Evolutionary conservation across 371 early-diverging fungal genomes (phyloP).

Genomic region (Rhizopus microsporus): DNA sequence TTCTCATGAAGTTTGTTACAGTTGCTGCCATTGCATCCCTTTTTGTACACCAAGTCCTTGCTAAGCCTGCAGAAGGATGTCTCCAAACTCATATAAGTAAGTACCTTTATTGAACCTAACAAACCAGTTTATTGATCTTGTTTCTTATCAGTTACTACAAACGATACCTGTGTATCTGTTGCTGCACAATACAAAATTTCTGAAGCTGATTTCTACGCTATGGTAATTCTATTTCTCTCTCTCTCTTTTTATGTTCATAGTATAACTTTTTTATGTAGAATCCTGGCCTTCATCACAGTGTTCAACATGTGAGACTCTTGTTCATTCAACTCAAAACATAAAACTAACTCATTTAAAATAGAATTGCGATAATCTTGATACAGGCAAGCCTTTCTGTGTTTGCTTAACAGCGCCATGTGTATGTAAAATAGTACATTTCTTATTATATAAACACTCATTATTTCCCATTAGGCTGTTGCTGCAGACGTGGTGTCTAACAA

Average conservation of each 20-base stretch:
- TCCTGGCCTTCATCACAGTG: slow-evolving; percentile 36
- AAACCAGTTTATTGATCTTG: background rate
- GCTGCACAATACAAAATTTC: slow-evolving; percentile 23
- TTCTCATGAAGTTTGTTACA: slow-evolving; percentile 20
- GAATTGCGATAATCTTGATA: slow-evolving; percentile 37
- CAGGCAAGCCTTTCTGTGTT: slow-evolving; percentile 31
- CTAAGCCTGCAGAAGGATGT: slow-evolving; percentile 30
- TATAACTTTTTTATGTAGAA: slow-evolving; percentile 15
- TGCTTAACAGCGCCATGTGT: slow-evolving; percentile 32
- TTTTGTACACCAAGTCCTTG: slow-evolving; percentile 14
- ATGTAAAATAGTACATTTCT: slow-evolving; percentile 8
- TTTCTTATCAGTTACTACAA: slow-evolving; percentile 13
- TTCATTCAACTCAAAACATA: background rate
- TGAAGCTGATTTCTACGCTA: slow-evolving; percentile 26
- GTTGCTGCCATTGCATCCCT: slow-evolving; percentile 11
- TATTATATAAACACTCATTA: background rate
- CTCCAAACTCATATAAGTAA: slow-evolving; percentile 28
- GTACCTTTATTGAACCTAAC: background rate
- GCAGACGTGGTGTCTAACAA: background rate
- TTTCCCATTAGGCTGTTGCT: background rate
- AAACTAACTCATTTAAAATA: slow-evolving; percentile 7
- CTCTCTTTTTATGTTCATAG: background rate
- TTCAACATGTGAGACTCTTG: slow-evolving; percentile 20
- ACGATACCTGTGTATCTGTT: slow-evolving; percentile 27
- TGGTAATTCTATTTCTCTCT: slow-evolving; percentile 15